These are phyloP conservation scores for Suillus lakei DNA, from an alignment of 768 basidiomycete species.

Conservation along the genomic window DNA sequence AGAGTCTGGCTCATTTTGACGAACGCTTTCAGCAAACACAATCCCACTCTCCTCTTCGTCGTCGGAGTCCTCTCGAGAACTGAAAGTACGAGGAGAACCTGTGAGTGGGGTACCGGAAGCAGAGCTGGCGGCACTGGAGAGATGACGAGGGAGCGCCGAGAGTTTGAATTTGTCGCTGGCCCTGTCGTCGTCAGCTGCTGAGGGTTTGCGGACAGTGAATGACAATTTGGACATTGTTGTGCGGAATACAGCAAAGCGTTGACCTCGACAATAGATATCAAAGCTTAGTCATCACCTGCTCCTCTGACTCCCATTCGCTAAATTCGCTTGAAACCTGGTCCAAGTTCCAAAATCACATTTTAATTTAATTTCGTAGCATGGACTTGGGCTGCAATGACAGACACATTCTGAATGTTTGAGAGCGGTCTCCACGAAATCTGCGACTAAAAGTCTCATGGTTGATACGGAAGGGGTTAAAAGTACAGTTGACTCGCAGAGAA, in stretches of 20 bases:
- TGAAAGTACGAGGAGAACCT: conserved; percentile 48
- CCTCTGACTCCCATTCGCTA: not conserved
- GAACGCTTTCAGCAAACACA: conserved; percentile 25
- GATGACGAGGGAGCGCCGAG: conserved; percentile 64
- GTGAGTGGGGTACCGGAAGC: conserved; percentile 61
- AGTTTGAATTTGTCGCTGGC: conserved; percentile 63
- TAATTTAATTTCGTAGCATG: too few species aligned
- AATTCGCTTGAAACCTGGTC: too few species aligned
- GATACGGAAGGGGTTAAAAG: not conserved
- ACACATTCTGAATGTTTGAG: not conserved
- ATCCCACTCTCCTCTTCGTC: conserved; percentile 30
- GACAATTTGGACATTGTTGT: conserved; percentile 57
- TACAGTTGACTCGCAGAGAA: not conserved
- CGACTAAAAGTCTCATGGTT: not conserved
- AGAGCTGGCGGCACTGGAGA: conserved; percentile 44
- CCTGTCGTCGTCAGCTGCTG: conserved; percentile 65
- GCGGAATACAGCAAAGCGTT: not conserved
- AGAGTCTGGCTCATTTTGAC: conserved; percentile 46
- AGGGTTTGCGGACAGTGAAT: conserved; percentile 84
- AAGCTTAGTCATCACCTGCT: conserved; percentile 3
- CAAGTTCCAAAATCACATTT: too few species aligned
- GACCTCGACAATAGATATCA: too few species aligned
- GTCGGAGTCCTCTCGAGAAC: conserved; percentile 32
- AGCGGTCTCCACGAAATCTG: not conserved
- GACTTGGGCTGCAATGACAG: not conserved